phyloP scores from a whole-genome alignment of 1,284 basidiomycete species.

The Papiliotrema laurentii region DNA sequence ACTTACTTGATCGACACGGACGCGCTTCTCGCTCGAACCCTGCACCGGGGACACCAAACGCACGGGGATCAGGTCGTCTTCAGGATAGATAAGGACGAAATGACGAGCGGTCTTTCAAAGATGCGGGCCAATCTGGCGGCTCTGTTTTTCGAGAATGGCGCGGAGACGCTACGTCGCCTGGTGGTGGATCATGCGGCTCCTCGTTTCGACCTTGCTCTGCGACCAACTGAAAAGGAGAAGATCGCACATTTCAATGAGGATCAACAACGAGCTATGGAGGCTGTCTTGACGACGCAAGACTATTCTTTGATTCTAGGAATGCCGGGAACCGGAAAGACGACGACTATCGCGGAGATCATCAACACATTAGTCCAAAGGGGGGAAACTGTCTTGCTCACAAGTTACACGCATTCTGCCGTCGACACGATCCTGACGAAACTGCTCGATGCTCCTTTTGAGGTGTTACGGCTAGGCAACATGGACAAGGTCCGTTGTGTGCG shows the following conservation, averaged over 20 bases:
- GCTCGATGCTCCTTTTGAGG: conserved; percentile 61
- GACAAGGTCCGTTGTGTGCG: conserved; percentile 73
- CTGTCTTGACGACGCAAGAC: conserved; percentile 74
- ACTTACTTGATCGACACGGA: conserved; percentile 69
- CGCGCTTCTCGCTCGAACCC: conserved; percentile 52
- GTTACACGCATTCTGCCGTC: conserved; percentile 96
- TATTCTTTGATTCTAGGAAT: conserved; percentile 92
- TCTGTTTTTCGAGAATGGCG: conserved; percentile 66
- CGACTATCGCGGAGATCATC: conserved; percentile 86
- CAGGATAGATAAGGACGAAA: conserved; percentile 90
- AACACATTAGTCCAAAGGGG: conserved; percentile 69
- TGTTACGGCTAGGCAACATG: conserved; percentile 80
- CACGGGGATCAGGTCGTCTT: conserved; percentile 55
- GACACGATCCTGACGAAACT: conserved; percentile 89
- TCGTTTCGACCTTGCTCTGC: conserved; percentile 52
- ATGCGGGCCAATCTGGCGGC: conserved; percentile 86
- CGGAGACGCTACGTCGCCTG: conserved; percentile 61
- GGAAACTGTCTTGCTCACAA: conserved; percentile 82
- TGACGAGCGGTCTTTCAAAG: conserved; percentile 77
- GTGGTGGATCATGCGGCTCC: conserved; percentile 79
- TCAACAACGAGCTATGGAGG: conserved; percentile 68
- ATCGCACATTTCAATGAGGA: conserved; percentile 61
- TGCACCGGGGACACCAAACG: conserved; percentile 12
- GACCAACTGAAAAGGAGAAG: conserved; percentile 31
- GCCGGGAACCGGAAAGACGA: conserved; percentile 98